A percentile compares a stretch with the other conserved stretches of the same genome.
These are phyloP conservation scores for Babesia gibsoni DNA, from an alignment of 169 alveolate genomes.

Conservation along the genomic window DNA sequence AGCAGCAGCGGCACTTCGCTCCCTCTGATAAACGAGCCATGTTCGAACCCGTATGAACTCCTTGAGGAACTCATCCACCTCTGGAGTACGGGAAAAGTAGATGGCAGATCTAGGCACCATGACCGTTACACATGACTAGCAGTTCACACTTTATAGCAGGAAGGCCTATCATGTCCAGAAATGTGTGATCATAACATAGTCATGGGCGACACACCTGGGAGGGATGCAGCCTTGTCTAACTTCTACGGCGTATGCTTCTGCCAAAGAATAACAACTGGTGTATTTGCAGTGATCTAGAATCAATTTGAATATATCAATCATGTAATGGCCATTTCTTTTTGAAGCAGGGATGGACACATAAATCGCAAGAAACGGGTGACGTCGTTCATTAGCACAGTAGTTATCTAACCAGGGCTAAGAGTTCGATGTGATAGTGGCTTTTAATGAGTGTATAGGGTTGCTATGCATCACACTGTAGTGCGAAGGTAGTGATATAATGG, in stretches of 20 bases:
- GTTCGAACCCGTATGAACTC: slow-evolving; percentile 32
- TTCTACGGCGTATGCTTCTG: too few species aligned
- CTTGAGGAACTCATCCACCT: slow-evolving; percentile 50
- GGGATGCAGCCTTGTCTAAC: too few species aligned
- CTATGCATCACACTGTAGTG: too few species aligned
- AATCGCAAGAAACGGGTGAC: not conserved
- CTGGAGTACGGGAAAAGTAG: slow-evolving; percentile 43
- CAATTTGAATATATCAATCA: not conserved
- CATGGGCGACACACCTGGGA: too few species aligned
- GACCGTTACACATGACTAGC: too few species aligned
- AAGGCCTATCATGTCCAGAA: too few species aligned
- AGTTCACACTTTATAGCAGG: too few species aligned
- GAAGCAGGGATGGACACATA: not conserved
- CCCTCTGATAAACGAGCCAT: not conserved
- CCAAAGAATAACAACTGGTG: too few species aligned
- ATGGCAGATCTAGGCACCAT: slow-evolving; percentile 49
- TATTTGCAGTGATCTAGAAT: too few species aligned
- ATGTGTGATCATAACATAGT: too few species aligned
- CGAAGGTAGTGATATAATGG: slow-evolving; percentile 18
- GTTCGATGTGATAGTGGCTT: not conserved
- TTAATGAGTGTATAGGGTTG: too few species aligned
- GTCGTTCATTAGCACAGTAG: not conserved
- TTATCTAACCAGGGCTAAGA: not conserved
- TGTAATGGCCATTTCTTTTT: not conserved
- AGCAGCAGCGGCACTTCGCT: not conserved